phyloP scores from a whole-genome alignment of 2,329 filamentous ascomycete species.

The Huntiella omanensis region DNA sequence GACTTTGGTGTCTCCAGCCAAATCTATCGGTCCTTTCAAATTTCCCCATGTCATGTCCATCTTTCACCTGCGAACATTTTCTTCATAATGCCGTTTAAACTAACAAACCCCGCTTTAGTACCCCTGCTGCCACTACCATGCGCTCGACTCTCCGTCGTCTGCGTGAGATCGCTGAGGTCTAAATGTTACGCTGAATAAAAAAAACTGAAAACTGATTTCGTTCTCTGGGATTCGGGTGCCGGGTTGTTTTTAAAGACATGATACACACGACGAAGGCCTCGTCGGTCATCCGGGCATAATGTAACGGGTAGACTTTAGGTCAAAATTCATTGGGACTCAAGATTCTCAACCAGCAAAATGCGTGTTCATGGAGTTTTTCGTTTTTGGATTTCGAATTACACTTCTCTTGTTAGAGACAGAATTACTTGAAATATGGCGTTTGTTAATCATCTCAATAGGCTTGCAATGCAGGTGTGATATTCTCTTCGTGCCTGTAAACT shows the following conservation, averaged over 20 bases:
- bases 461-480: too few relatives aligned
- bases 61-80: background rate
- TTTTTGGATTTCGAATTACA: background rate
- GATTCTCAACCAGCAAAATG: conserved; percentile 5
- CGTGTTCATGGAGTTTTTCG: conserved; percentile 6
- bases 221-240: conserved; percentile 10
- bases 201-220: conserved; percentile 13
- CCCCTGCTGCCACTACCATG: conserved; percentile 81
- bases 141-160: conserved; percentile 92
- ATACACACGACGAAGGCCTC: conserved; percentile 9
- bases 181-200: conserved; percentile 24
- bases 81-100: conserved; percentile 10
- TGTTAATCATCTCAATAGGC: too few relatives aligned
- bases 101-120: conserved; percentile 34
- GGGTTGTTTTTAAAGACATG: conserved; percentile 10
- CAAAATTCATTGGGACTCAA: conserved; percentile 11
- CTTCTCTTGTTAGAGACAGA: conserved; percentile 3
- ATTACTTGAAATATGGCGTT: background rate
- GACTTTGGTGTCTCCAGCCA: too few relatives aligned
- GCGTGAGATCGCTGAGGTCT: conserved; percentile 93
- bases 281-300: conserved; percentile 11
- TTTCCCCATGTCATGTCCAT: background rate
- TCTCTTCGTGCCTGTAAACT: too few relatives aligned
- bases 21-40: background rate
- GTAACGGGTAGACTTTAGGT: conserved; percentile 11